A percentile compares a stretch with the other conserved stretches of the same genome.
Evolutionary conservation across 805 yeast species (phyloP).

Genomic region (Pichia scutulata): DNA sequence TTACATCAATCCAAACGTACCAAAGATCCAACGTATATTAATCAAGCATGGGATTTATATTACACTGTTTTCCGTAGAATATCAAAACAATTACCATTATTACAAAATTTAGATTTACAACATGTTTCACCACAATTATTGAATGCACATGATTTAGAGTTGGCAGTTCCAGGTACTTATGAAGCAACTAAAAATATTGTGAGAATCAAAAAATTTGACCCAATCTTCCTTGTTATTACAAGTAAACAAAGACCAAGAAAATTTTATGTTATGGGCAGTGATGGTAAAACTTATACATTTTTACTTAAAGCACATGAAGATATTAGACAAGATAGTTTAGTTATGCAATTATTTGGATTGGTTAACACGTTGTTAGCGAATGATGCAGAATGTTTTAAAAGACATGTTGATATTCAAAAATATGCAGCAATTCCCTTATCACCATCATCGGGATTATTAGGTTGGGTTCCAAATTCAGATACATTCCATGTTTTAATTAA

Average conservation of each 20-base stretch:
- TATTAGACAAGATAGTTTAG: constrained; percentile 93
- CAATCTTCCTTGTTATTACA: constrained; percentile 77
- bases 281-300: constrained; percentile 84
- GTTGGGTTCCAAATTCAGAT: constrained; percentile 97
- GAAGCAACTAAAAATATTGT: constrained; percentile 75
- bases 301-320: constrained; percentile 93
- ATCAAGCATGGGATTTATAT: constrained; percentile 97
- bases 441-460: constrained; percentile 92
- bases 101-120: constrained; percentile 80
- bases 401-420: constrained; percentile 88
- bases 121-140: constrained; percentile 88
- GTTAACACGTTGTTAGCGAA: constrained; percentile 84
- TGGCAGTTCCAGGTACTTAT: constrained; percentile 94
- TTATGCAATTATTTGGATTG: constrained; percentile 94
- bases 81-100: constrained; percentile 79
- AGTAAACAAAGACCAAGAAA: constrained; percentile 96
- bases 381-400: constrained; percentile 92
- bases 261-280: constrained; percentile 71
- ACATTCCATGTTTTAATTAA: constrained; percentile 90
- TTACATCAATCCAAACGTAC: constrained; percentile 76
- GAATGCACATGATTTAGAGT: constrained; percentile 66
- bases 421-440: constrained; percentile 93
- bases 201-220: constrained; percentile 67
- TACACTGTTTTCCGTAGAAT: constrained; percentile 90
- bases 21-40: constrained; percentile 77